Evolutionary conservation across 2,329 filamentous ascomycete species (phyloP).

Genomic region (Corynespora cassiicola): DNA sequence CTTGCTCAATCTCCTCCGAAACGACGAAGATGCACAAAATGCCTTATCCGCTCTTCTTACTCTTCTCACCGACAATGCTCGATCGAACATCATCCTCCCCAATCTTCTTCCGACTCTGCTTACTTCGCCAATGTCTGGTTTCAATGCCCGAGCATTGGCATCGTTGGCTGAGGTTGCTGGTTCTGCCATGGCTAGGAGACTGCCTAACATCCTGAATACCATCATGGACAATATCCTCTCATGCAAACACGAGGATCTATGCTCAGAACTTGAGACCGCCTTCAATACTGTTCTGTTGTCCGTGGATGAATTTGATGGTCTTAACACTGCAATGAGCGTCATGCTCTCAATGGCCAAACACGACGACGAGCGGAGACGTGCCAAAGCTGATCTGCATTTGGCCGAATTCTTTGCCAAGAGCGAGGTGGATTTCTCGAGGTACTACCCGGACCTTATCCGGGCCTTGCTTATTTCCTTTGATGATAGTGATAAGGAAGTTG

Average conservation of each 20-base stretch:
- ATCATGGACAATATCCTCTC: conserved; percentile 91
- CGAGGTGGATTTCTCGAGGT: conserved; percentile 89
- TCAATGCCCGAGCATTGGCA: conserved; percentile 93
- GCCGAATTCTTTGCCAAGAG: conserved; percentile 84
- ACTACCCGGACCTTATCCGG: conserved; percentile 94
- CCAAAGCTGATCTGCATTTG: conserved; percentile 78
- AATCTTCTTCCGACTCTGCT: conserved; percentile 95
- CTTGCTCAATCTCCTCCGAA: conserved; percentile 86
- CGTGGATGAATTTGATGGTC: conserved; percentile 93
- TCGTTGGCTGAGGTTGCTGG: conserved; percentile 92
- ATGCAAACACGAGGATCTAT: conserved; percentile 76
- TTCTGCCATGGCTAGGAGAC: conserved; percentile 84
- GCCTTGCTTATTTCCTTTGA: conserved; percentile 91
- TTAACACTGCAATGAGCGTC: conserved; percentile 95
- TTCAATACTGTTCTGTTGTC: conserved; percentile 91
- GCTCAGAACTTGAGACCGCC: conserved; percentile 74
- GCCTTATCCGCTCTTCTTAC: conserved; percentile 92
- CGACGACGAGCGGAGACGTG: conserved; percentile 85
- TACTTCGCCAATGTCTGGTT: conserved; percentile 86
- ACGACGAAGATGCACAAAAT: conserved; percentile 86
- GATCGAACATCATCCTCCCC: conserved; percentile 95
- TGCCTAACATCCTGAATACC: conserved; percentile 90
- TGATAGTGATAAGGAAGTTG: conserved; percentile 80
- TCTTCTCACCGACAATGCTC: conserved; percentile 87
- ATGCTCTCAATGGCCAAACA: conserved; percentile 88